Evolutionary conservation across 2,329 filamentous ascomycete species (phyloP), one percentile per base, ranked within the genome.

Genomic region (Penicillium sp.): DNA sequence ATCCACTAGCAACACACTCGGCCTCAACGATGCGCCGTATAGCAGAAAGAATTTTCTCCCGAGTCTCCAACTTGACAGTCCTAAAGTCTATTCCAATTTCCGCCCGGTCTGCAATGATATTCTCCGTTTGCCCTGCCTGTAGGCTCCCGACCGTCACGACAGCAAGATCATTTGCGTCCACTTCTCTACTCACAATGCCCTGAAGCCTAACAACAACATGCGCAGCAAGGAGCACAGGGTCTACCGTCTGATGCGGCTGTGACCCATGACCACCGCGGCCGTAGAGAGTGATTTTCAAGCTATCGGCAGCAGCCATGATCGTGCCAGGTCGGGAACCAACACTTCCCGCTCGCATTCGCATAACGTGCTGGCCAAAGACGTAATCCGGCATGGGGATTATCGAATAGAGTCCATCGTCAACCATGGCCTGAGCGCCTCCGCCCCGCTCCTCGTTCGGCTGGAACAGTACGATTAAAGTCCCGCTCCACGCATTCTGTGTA

Each of bases 401-500:
- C 55, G 62, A 62, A 71, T 67, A 82, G 38, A 82, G 66, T 0
- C 80, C 79, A 57, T 79, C 79, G 37, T 78, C 75, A 3, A 84
- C 70, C 80, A 83, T 84, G 22, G 79, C 68, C 64, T 76, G 75
- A 0, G 84, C 84, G 0, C 84, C 84, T 0, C 71, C 74, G 0
- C 77, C 81, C 1, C 77, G 72, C 63, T 87, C 84, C 61, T 87
- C 84, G 2, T 78, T 77, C 0, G 84, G 83, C 58, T 87, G 84
- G 62, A 87, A 87, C 3, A 81, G 64, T 6, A 83, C 63, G 5
- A 87, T 67, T 19, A 87, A 57, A 0, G 81, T 86, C 0, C 84
- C 84, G 9, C 63, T 69, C 83, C 84, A 87, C 0, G 54, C 29
- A 0, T 72, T 57, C n/a, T 64, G 70, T 0, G 68, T 62, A 0